Evolutionary conservation across 306 rosid species (phyloP).

Genomic region (Pachyrhizus erosus): DNA sequence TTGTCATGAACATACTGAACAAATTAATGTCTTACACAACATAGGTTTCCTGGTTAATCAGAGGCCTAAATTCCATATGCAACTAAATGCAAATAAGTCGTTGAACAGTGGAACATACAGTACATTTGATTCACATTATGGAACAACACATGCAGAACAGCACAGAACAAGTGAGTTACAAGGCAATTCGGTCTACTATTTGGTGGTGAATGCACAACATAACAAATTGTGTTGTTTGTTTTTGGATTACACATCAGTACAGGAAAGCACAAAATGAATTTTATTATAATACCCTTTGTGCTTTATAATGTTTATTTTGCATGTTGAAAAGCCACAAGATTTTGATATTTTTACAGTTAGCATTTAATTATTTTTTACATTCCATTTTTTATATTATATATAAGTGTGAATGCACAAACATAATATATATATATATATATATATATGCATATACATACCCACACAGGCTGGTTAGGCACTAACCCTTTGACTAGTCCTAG

Average conservation of each 20-base stretch:
- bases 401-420: too few species aligned
- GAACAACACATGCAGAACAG: neutral
- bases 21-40: conserved; percentile 3
- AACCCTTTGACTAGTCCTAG: too few species aligned
- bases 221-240: neutral
- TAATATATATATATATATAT: too few species aligned
- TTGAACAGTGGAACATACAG: neutral
- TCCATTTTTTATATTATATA: too few species aligned
- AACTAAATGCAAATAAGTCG: conserved; percentile 8
- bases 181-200: neutral
- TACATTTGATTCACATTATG: neutral
- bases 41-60: neutral
- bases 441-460: too few species aligned
- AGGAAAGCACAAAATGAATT: neutral
- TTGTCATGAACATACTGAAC: conserved; percentile 13
- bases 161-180: neutral
- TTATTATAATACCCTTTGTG: neutral
- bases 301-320: too few species aligned
- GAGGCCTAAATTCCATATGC: neutral
- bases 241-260: neutral
- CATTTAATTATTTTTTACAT: too few species aligned
- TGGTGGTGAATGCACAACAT: neutral
- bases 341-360: too few species aligned
- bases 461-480: too few species aligned
- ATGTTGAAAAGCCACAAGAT: too few species aligned